These are phyloP conservation scores for Torulaspora maleeae DNA, from an alignment of 805 yeast genomes.

Conservation along the genomic window DNA sequence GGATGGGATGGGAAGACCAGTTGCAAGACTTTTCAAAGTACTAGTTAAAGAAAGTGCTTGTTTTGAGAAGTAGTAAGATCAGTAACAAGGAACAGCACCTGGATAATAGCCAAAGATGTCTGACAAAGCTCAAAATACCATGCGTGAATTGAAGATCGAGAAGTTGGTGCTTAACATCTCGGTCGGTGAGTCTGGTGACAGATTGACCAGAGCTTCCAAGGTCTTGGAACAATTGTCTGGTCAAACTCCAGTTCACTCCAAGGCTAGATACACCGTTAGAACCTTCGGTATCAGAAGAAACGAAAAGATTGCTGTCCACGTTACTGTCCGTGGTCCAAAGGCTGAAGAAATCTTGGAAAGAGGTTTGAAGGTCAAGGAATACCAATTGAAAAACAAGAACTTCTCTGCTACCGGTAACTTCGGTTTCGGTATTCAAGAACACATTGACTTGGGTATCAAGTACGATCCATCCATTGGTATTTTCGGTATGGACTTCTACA, in stretches of 20 bases:
- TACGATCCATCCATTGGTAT: constrained; percentile 99
- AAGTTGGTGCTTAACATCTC: constrained; percentile 99
- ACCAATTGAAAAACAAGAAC: constrained; percentile 90
- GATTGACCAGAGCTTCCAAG: constrained; percentile 99
- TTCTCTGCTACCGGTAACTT: constrained; percentile 99
- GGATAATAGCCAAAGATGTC: constrained; percentile 38
- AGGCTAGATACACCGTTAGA: constrained; percentile 99
- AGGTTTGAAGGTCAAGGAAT: constrained; percentile 99
- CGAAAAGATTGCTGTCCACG: constrained; percentile 99
- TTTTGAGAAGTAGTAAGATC: background rate
- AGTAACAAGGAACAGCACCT: constrained; percentile 5
- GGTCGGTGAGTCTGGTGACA: constrained; percentile 99
- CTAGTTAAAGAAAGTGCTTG: too few relatives aligned
- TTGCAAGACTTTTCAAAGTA: background rate
- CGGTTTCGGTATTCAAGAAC: constrained; percentile 99
- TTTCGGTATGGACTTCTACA: constrained; percentile 99
- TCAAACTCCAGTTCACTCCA: constrained; percentile 99
- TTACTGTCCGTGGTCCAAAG: constrained; percentile 99
- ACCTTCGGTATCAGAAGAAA: constrained; percentile 99
- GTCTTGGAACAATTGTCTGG: constrained; percentile 99
- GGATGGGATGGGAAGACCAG: background rate
- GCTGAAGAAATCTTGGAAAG: constrained; percentile 99
- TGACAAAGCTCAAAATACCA: constrained; percentile 76
- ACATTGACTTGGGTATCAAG: constrained; percentile 99
- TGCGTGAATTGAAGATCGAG: constrained; percentile 99